phyloP scores from a whole-genome alignment of 108 stramenopile species.

The Tribonema minus region DNA sequence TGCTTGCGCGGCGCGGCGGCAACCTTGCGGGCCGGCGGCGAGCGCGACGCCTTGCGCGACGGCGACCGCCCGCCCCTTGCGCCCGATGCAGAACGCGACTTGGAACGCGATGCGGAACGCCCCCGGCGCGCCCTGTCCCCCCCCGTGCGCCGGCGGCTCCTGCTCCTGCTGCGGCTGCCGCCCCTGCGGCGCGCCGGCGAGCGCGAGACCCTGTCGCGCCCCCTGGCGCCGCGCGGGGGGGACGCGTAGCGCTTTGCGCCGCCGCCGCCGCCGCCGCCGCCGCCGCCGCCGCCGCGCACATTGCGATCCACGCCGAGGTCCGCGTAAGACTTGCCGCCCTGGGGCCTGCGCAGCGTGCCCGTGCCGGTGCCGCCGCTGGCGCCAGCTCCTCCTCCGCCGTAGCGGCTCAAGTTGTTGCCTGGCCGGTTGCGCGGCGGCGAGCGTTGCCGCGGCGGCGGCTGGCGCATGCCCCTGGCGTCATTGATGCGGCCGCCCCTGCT shows the following conservation, averaged over 20 bases:
- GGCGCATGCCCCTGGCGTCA: not conserved
- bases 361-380: not conserved
- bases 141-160: not conserved
- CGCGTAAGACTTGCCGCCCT: no score
- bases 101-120: not conserved
- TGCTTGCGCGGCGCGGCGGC: no score
- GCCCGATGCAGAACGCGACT: no score
- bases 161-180: constrained; percentile 26
- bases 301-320: no score
- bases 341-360: not conserved
- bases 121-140: constrained; percentile 1
- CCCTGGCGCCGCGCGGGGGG: not conserved
- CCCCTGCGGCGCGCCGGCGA: not conserved
- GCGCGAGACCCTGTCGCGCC: constrained; percentile 3
- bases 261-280: constrained; percentile 2
- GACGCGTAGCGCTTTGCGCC: constrained; percentile 3
- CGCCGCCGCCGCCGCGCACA: not conserved
- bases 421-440: constrained; percentile 1
- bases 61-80: no score
- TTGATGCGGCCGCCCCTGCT: not conserved
- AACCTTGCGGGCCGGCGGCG: no score
- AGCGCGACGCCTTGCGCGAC: no score
- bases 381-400: not conserved
- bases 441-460: not conserved
- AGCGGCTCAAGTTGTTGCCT: not conserved